Percentiles rank a stretch among this genome's conserved stretches.
These are phyloP conservation scores for Haematococcus sp. DNA, from an alignment of 139 green algal species.

Conservation along the genomic window DNA sequence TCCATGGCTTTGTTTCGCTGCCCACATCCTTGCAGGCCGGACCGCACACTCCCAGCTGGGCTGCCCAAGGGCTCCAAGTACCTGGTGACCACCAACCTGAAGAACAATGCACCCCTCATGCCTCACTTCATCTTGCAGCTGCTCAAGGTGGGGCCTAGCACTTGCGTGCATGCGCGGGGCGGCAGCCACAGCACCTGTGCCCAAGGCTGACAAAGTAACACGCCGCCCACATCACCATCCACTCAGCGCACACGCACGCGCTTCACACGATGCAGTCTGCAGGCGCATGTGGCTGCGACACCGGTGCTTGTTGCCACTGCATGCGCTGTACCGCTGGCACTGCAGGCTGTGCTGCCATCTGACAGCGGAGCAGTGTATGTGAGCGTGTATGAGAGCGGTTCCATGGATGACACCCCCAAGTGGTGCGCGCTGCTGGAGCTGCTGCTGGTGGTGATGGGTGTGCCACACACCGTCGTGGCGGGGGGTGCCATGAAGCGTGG, in stretches of 20 bases:
- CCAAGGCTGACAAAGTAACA: too few species aligned
- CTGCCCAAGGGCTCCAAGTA: constrained; percentile 1
- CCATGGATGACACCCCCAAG: constrained; percentile 37
- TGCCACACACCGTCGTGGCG: constrained; percentile 20
- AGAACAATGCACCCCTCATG: constrained; percentile 41
- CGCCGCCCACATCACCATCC: too few species aligned
- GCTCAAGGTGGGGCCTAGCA: constrained; percentile 5
- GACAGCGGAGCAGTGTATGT: constrained; percentile 20
- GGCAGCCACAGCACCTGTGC: too few species aligned
- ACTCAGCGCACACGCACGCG: too few species aligned
- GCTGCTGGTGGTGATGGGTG: constrained; percentile 15
- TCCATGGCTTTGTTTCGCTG: too few species aligned
- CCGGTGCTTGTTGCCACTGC: too few species aligned
- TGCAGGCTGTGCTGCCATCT: background rate
- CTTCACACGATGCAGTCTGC: too few species aligned
- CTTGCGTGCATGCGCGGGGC: too few species aligned
- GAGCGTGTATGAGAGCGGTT: constrained; percentile 56
- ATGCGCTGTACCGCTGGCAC: too few species aligned
- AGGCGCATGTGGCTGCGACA: too few species aligned
- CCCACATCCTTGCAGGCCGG: too few species aligned
- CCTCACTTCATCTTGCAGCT: constrained; percentile 52
- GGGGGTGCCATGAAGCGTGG: constrained; percentile 8
- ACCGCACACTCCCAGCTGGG: too few species aligned
- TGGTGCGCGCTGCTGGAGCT: constrained; percentile 40
- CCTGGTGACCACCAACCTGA: constrained; percentile 46